Conservation (phyloP, 306 rosid species). For the Lablab purpureus region DNA sequence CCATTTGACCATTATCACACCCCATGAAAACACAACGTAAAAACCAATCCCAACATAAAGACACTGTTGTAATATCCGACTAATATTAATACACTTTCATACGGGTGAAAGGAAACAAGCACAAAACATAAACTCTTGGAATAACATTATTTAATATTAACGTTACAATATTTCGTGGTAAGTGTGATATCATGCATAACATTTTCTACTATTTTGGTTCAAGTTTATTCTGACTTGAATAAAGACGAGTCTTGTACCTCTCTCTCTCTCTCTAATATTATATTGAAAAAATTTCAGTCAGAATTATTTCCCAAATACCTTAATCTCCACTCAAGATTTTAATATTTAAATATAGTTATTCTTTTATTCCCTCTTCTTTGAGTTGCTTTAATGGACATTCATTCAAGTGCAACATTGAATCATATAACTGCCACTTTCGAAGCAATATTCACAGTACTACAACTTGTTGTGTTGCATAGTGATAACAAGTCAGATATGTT, state of each 20-base stretch:
- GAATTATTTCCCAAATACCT: neutral
- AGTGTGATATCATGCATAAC: neutral
- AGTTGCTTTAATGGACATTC: neutral
- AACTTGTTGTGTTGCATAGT: neutral
- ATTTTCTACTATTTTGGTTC: too few species aligned
- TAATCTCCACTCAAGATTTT: neutral
- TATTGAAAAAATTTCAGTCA: neutral
- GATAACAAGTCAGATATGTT: neutral
- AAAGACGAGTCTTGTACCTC: too few species aligned
- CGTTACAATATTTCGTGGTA: neutral
- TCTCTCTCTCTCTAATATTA: too few species aligned
- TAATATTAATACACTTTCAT: neutral
- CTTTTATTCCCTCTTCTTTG: neutral
- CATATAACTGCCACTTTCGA: neutral
- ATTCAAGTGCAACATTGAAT: neutral
- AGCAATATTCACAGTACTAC: neutral
- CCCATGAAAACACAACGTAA: too few species aligned
- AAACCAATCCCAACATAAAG: neutral
- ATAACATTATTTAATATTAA: neutral
- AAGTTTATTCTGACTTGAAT: too few species aligned
- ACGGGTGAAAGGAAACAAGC: neutral
- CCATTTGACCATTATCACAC: neutral
- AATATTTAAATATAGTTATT: neutral
- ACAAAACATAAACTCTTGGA: neutral
- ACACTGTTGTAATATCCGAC: neutral